These are phyloP conservation scores for Lactuca sativa DNA, from an alignment of 129 eudicot species.

Conservation along the genomic window DNA sequence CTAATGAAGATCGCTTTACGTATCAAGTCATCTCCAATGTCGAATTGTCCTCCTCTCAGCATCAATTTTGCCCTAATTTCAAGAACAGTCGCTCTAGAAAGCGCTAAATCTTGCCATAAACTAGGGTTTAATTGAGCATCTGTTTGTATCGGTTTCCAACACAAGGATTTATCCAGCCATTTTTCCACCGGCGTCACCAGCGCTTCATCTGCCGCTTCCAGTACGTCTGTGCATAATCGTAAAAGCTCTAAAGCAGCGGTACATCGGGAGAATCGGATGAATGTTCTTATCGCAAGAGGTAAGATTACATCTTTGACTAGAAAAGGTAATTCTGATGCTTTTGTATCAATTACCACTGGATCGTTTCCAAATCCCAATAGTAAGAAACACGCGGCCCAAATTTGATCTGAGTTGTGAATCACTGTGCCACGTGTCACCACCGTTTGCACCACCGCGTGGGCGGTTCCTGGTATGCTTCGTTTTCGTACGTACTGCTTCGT, in stretches of 20 bases:
- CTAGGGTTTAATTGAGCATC: conserved; percentile 84
- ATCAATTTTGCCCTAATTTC: conserved; percentile 91
- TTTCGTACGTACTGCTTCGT: conserved; percentile 73
- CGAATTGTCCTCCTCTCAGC: conserved; percentile 92
- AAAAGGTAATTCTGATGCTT: conserved; percentile 63
- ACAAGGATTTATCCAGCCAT: conserved; percentile 79
- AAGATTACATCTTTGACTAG: conserved; percentile 80
- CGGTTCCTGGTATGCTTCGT: conserved; percentile 65
- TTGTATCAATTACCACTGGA: conserved; percentile 67
- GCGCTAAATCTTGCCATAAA: conserved; percentile 93
- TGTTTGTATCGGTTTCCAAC: conserved; percentile 93
- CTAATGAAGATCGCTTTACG: conserved; percentile 89
- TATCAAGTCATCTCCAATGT: conserved; percentile 85
- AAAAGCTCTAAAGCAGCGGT: conserved; percentile 78
- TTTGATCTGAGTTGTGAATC: conserved; percentile 56
- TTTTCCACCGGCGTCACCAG: conserved; percentile 91
- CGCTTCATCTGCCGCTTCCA: conserved; percentile 89
- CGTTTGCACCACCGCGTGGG: conserved; percentile 82
- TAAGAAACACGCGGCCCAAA: conserved; percentile 94
- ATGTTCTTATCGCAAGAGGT: conserved; percentile 83
- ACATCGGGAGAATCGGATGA: conserved; percentile 74
- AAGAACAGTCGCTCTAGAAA: conserved; percentile 86
- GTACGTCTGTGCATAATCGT: conserved; percentile 69
- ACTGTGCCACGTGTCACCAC: conserved; percentile 54
- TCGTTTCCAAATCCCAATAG: conserved; percentile 81